A percentile compares a stretch with the other conserved stretches of the same genome.
These are phyloP conservation scores for Ophiostoma angusticollis DNA, from an alignment of 2,329 filamentous ascomycete species.

Conservation along the genomic window DNA sequence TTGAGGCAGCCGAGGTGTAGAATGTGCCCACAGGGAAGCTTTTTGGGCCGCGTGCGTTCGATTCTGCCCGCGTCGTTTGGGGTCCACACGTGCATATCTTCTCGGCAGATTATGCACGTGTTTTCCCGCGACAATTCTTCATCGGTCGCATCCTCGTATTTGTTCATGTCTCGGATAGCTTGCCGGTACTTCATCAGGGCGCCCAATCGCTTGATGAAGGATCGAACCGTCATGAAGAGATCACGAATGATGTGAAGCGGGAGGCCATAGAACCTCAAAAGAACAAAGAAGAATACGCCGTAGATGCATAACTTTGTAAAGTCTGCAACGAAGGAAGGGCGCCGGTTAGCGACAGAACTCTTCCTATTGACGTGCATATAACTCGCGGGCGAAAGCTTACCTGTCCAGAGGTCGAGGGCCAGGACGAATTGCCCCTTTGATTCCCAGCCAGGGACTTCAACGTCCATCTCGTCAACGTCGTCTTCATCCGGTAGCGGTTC, in stretches of 20 bases:
- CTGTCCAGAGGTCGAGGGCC: slow-evolving; percentile 70
- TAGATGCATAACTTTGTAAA: slow-evolving; percentile 87
- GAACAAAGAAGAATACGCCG: slow-evolving; percentile 80
- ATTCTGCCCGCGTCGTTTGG: slow-evolving; percentile 52
- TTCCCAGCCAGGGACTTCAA: slow-evolving; percentile 93
- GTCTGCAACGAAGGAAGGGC: slow-evolving; percentile 40
- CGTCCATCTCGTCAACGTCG: slow-evolving; percentile 78
- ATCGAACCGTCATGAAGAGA: slow-evolving; percentile 83
- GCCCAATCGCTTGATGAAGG: slow-evolving; percentile 78
- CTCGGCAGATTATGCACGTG: slow-evolving; percentile 94
- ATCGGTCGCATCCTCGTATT: slow-evolving; percentile 78
- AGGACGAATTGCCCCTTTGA: slow-evolving; percentile 89
- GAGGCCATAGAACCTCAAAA: slow-evolving; percentile 85
- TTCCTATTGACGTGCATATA: too few species aligned
- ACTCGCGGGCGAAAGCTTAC: slow-evolving; percentile 28
- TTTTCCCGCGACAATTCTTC: slow-evolving; percentile 79
- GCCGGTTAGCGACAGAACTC: slow-evolving; percentile 6
- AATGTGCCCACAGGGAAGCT: slow-evolving; percentile 90
- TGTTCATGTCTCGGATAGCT: slow-evolving; percentile 88
- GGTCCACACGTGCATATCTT: slow-evolving; percentile 82
- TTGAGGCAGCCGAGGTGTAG: slow-evolving; percentile 88
- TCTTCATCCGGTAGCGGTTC: slow-evolving; percentile 45
- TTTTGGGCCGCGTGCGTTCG: slow-evolving; percentile 81
- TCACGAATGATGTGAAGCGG: slow-evolving; percentile 96
- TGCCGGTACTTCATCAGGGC: slow-evolving; percentile 84